Conservation (phyloP, 495 filamentous ascomycete species). For the Filosporella fistucella region DNA sequence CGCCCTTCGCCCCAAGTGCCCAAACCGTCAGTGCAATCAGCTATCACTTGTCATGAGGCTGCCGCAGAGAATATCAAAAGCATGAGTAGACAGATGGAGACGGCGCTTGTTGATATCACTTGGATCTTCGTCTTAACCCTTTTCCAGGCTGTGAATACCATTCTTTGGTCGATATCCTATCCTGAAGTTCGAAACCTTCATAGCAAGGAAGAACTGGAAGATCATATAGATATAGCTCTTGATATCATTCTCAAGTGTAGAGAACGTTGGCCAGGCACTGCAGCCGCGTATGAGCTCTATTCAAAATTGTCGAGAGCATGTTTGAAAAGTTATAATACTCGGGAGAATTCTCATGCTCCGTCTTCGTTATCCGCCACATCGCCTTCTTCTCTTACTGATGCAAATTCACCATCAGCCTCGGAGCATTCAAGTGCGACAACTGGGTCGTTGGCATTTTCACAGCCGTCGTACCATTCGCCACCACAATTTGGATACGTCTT, state of each 20-base stretch:
- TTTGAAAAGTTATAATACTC: constrained; percentile 68
- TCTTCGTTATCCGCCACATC: constrained; percentile 60
- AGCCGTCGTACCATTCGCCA: constrained; percentile 32
- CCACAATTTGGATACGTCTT: constrained; percentile 51
- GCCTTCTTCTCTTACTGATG: constrained; percentile 45
- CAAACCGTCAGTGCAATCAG: constrained; percentile 69
- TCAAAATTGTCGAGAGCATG: constrained; percentile 73
- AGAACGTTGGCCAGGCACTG: constrained; percentile 84
- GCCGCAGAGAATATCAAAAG: constrained; percentile 73
- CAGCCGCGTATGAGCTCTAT: constrained; percentile 78
- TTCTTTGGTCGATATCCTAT: constrained; percentile 86
- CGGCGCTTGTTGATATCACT: constrained; percentile 72
- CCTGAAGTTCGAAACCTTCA: constrained; percentile 71
- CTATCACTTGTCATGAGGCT: constrained; percentile 75
- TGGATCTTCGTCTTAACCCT: constrained; percentile 87
- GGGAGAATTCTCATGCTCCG: constrained; percentile 40
- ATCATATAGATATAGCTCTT: constrained; percentile 63
- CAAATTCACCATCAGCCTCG: constrained; percentile 34
- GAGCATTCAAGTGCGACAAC: constrained; percentile 23
- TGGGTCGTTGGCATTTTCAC: constrained; percentile 19
- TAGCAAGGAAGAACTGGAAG: constrained; percentile 63
- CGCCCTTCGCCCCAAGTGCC: constrained; percentile 88
- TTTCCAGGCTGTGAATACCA: constrained; percentile 81
- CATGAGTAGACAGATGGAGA: constrained; percentile 70
- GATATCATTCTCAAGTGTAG: constrained; percentile 70